These are phyloP conservation scores for Didymella glomerata DNA, from an alignment of 2,329 filamentous ascomycete species.

Conservation along the genomic window DNA sequence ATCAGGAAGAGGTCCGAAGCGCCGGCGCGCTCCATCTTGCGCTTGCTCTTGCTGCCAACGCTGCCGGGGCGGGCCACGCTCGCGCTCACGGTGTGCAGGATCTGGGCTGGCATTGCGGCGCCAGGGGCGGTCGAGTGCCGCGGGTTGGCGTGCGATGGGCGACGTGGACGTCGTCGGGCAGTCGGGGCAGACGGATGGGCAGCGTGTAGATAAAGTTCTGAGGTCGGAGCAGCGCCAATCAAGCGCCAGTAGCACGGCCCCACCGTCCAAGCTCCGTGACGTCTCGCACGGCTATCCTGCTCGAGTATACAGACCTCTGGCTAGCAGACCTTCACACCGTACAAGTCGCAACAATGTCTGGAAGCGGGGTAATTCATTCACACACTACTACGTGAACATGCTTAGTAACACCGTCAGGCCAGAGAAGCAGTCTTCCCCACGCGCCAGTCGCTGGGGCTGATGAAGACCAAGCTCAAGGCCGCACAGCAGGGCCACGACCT, in stretches of 20 bases:
- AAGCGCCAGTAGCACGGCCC: background rate
- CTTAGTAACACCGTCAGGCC: slow-evolving; percentile 65
- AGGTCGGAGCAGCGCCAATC: background rate
- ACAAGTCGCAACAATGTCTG: slow-evolving; percentile 58
- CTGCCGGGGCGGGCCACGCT: slow-evolving; percentile 3
- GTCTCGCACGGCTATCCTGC: background rate
- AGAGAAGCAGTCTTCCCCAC: slow-evolving; percentile 97
- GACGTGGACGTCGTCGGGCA: slow-evolving; percentile 1
- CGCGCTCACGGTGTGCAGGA: slow-evolving; percentile 44
- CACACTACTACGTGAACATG: slow-evolving; percentile 31
- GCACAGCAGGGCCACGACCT: slow-evolving; percentile 82
- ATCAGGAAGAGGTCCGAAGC: slow-evolving; percentile 56
- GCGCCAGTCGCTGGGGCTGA: slow-evolving; percentile 92
- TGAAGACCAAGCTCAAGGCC: slow-evolving; percentile 97
- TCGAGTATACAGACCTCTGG: background rate
- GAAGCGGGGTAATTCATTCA: slow-evolving; percentile 56
- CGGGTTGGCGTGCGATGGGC: slow-evolving; percentile 24
- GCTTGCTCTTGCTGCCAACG: slow-evolving; percentile 29
- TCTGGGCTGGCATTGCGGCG: slow-evolving; percentile 56
- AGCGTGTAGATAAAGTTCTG: slow-evolving; percentile 16
- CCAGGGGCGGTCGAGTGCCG: slow-evolving; percentile 42
- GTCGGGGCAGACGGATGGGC: background rate
- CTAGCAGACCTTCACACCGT: background rate
- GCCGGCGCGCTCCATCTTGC: slow-evolving; percentile 45
- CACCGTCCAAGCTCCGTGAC: slow-evolving; percentile 22